Conservation (phyloP, 371 early-diverging fungal genomes). For the Rhizopus sp. region DNA sequence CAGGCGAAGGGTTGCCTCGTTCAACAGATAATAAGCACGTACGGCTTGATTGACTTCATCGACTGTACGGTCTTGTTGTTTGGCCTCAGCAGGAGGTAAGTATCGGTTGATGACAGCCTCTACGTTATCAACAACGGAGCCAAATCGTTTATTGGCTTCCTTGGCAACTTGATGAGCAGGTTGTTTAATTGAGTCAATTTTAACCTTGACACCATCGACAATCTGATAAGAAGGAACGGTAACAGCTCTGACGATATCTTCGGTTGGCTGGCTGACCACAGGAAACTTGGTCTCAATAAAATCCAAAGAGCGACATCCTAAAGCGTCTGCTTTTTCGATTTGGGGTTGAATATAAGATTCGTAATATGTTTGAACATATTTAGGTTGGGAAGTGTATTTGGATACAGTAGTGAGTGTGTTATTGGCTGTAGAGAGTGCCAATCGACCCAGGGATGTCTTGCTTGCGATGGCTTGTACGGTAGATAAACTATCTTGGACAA, state of each 20-base stretch:
- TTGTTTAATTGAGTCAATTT: conserved; percentile 45
- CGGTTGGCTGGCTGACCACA: conserved; percentile 62
- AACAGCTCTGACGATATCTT: conserved; percentile 59
- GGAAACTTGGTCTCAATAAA: conserved; percentile 68
- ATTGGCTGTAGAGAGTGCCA: conserved; percentile 52
- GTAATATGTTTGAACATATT: conserved; percentile 55
- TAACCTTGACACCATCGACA: conserved; percentile 37
- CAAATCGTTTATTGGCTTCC: conserved; percentile 50
- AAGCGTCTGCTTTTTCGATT: conserved; percentile 60
- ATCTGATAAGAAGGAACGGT: conserved; percentile 32
- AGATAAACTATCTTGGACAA: conserved; percentile 63
- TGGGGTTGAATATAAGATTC: conserved; percentile 59
- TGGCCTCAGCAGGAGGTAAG: conserved; percentile 35
- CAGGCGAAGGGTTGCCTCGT: conserved; percentile 35
- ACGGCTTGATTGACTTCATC: conserved; percentile 43
- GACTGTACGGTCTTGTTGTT: conserved; percentile 33
- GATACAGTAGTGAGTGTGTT: conserved; percentile 45
- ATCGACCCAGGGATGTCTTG: conserved; percentile 55
- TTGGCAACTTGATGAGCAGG: conserved; percentile 50
- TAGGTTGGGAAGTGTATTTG: conserved; percentile 32
- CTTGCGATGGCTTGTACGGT: conserved; percentile 57
- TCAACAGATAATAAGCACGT: conserved; percentile 43
- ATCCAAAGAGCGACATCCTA: conserved; percentile 73
- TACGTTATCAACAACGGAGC: conserved; percentile 48
- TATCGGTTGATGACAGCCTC: conserved; percentile 56